phyloP scores from a whole-genome alignment of 2,329 filamentous ascomycete species.

The Diaporthe aspalathi region DNA sequence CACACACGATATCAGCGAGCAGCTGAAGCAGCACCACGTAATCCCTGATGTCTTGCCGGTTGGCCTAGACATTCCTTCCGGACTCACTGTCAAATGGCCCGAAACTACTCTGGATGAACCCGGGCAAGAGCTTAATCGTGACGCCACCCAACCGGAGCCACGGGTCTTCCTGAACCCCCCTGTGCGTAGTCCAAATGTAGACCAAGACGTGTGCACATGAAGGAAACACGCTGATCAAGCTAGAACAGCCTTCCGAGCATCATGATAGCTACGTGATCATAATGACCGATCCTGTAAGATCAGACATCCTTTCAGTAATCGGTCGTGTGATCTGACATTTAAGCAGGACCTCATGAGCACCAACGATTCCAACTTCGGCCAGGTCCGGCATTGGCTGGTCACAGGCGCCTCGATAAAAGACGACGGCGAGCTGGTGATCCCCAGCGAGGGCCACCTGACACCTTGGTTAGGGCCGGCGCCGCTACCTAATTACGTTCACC shows the following conservation, averaged over 20 bases:
- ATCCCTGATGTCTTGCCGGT: background rate
- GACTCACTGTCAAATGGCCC: background rate
- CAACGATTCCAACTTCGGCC: background rate
- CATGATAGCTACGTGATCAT: background rate
- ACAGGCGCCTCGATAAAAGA: background rate
- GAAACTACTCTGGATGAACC: background rate
- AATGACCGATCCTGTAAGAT: slow-evolving; percentile 7
- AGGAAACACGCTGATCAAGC: background rate
- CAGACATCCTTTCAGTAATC: background rate
- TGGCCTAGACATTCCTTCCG: background rate
- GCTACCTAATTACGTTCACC: background rate
- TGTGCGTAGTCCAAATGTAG: background rate
- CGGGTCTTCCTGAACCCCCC: background rate
- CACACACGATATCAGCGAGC: background rate
- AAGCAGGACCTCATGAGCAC: background rate
- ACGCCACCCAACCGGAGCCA: slow-evolving; percentile 1
- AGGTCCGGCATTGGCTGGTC: background rate
- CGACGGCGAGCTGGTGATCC: background rate
- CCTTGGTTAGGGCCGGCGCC: background rate
- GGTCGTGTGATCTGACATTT: background rate
- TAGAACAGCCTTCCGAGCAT: background rate
- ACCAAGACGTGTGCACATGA: too few species aligned
- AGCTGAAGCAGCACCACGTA: background rate
- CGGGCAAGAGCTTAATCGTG: background rate
- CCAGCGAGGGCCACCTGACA: background rate